phyloP scores from a whole-genome alignment of 2,329 filamentous ascomycete species.

The Pseudogymnoascus sp. region DNA sequence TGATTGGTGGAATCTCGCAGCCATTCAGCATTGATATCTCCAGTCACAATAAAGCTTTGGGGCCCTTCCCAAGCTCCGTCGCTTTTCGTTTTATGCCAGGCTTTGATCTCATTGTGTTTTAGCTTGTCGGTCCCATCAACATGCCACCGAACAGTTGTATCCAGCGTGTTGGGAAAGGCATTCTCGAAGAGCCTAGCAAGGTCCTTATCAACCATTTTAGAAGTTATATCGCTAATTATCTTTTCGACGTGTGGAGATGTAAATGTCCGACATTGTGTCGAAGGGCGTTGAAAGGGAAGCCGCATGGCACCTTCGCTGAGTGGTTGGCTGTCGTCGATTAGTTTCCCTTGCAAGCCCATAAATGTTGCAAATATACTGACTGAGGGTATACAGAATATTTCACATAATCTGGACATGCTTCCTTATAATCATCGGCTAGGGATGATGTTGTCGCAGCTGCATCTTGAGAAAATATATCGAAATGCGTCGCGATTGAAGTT shows the following conservation, averaged over 20 bases:
- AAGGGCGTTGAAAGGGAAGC: slow-evolving; percentile 81
- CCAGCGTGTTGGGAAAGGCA: slow-evolving; percentile 73
- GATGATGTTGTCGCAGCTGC: not conserved
- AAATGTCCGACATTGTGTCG: slow-evolving; percentile 78
- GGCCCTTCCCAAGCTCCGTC: slow-evolving; percentile 68
- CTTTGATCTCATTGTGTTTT: slow-evolving; percentile 32
- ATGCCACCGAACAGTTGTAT: slow-evolving; percentile 66
- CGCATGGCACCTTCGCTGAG: slow-evolving; percentile 69
- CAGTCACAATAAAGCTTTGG: slow-evolving; percentile 89
- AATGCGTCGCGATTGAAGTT: not conserved
- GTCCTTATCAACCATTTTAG: slow-evolving; percentile 73
- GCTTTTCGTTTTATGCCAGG: slow-evolving; percentile 32
- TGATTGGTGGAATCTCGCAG: slow-evolving; percentile 90
- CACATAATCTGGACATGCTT: slow-evolving; percentile 29
- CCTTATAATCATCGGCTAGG: slow-evolving; percentile 2
- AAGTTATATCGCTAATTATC: slow-evolving; percentile 75
- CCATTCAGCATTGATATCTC: slow-evolving; percentile 91
- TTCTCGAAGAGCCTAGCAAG: slow-evolving; percentile 92
- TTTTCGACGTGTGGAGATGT: slow-evolving; percentile 77
- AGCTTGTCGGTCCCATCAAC: slow-evolving; percentile 39
- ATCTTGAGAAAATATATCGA: not conserved
- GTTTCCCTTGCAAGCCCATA: slow-evolving; percentile 22
- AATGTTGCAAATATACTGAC: not conserved
- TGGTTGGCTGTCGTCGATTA: slow-evolving; percentile 50
- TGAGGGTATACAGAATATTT: slow-evolving; percentile 22